phyloP scores from a whole-genome alignment of 202 grass and related monocot genomes.

The Elaeis oleifera region DNA sequence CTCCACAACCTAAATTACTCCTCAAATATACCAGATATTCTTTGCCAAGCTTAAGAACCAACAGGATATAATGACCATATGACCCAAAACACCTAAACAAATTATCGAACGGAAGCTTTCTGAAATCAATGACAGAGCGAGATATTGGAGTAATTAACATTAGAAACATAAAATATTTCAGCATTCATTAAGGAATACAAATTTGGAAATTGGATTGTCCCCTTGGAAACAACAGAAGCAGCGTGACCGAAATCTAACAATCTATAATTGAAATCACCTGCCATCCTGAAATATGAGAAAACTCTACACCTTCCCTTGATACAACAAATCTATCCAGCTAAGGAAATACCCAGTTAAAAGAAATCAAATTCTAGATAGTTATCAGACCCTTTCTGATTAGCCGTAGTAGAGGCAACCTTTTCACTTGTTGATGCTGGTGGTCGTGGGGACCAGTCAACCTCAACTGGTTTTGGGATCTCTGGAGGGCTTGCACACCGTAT shows the following conservation, averaged over 20 bases:
- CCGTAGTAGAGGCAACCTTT: slow-evolving; percentile 9
- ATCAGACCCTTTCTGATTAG: slow-evolving; percentile 41
- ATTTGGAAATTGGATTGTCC: slow-evolving; percentile 21
- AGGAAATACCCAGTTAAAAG: slow-evolving; percentile 40
- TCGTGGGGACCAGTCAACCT: slow-evolving; percentile 40
- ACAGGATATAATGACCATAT: no score
- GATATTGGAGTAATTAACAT: no score
- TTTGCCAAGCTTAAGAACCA: no score
- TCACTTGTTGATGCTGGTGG: slow-evolving; percentile 17
- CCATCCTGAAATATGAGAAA: slow-evolving; percentile 2
- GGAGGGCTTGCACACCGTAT: slow-evolving; percentile 84
- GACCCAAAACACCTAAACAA: no score
- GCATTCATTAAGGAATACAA: slow-evolving; percentile 24
- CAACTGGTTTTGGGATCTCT: slow-evolving; percentile 58
- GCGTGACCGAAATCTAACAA: slow-evolving; percentile 9
- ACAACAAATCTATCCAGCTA: slow-evolving; percentile 13
- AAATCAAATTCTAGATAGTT: slow-evolving; percentile 83
- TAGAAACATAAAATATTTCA: slow-evolving; percentile 3
- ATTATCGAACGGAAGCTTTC: no score
- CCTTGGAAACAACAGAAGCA: slow-evolving; percentile 20
- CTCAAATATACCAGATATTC: no score
- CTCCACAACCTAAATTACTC: no score
- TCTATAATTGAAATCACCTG: slow-evolving; percentile 24
- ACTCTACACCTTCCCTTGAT: background rate
- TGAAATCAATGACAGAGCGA: no score